Conservation (phyloP, 78 protist species). For the Monosiga brevicollis region DNA sequence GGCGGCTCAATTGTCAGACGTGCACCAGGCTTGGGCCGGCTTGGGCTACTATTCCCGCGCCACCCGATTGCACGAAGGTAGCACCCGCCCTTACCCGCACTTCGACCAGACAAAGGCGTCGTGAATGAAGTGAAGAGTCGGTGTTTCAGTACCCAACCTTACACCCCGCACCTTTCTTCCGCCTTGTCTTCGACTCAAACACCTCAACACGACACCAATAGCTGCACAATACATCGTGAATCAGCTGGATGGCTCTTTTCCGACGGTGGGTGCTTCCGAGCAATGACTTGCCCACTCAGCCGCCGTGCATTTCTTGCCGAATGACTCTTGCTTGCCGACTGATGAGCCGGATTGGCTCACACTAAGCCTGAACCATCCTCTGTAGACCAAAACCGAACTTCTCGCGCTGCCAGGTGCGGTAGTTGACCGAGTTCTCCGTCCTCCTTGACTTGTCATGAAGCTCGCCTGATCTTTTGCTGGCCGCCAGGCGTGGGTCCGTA, state of each 20-base stretch:
- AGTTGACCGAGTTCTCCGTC: not conserved
- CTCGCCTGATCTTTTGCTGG: not conserved
- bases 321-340: not conserved
- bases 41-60: slow-evolving; percentile 80
- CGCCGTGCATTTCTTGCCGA: not conserved
- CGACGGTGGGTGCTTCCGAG: too few species aligned
- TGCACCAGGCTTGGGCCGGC: slow-evolving; percentile 62
- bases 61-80: slow-evolving; percentile 47
- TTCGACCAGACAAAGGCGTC: not conserved
- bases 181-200: too few species aligned
- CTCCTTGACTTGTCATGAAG: not conserved
- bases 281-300: too few species aligned
- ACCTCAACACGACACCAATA: too few species aligned
- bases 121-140: not conserved
- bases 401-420: not conserved
- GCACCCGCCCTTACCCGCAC: not conserved
- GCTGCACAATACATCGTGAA: too few species aligned
- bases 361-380: not conserved
- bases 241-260: too few species aligned
- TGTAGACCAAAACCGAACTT: not conserved
- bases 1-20: slow-evolving; percentile 26
- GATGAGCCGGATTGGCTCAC: not conserved
- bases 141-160: not conserved
- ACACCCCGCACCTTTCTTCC: not conserved
- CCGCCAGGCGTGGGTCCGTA: slow-evolving; percentile 69